These are phyloP conservation scores for Musa balbisiana DNA, from an alignment of 202 grass and related monocot species.

Conservation along the genomic window DNA sequence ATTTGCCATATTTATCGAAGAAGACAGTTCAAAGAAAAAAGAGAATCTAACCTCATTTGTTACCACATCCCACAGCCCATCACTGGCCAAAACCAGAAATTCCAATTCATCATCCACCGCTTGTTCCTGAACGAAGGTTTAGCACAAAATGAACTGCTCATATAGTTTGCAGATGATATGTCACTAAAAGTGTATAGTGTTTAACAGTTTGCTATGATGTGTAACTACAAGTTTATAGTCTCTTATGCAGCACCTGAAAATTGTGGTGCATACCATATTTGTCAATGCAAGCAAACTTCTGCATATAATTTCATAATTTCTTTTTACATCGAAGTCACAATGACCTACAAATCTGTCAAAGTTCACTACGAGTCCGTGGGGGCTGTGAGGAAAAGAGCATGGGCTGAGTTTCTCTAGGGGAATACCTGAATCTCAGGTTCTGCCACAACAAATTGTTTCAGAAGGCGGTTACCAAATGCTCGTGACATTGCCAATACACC, in stretches of 20 bases:
- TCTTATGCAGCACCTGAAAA: neutral
- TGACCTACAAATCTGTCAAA: neutral
- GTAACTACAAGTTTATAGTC: neutral
- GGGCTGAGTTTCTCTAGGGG: neutral
- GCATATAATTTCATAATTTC: neutral
- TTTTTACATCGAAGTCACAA: neutral
- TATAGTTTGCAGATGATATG: too few relatives aligned
- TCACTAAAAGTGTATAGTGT: too few relatives aligned
- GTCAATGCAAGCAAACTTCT: neutral
- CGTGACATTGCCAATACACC: constrained; percentile 91
- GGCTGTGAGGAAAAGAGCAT: too few relatives aligned
- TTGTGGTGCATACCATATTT: too few relatives aligned
- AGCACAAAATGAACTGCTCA: neutral
- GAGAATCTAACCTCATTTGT: constrained; percentile 66
- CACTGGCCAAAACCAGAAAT: constrained; percentile 88
- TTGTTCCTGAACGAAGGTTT: constrained; percentile 55
- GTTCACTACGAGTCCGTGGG: neutral
- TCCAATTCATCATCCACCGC: constrained; percentile 62
- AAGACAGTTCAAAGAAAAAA: neutral
- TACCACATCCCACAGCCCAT: constrained; percentile 86
- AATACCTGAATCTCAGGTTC: constrained; percentile 86
- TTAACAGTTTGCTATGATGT: neutral
- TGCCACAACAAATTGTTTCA: constrained; percentile 81
- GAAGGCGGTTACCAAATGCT: constrained; percentile 81
- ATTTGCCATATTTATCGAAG: neutral